Percentiles rank a stretch among this genome's conserved stretches.
Conservation (phyloP, 2,329 filamentous ascomycete species). For the Akanthomyces muscarius region DNA sequence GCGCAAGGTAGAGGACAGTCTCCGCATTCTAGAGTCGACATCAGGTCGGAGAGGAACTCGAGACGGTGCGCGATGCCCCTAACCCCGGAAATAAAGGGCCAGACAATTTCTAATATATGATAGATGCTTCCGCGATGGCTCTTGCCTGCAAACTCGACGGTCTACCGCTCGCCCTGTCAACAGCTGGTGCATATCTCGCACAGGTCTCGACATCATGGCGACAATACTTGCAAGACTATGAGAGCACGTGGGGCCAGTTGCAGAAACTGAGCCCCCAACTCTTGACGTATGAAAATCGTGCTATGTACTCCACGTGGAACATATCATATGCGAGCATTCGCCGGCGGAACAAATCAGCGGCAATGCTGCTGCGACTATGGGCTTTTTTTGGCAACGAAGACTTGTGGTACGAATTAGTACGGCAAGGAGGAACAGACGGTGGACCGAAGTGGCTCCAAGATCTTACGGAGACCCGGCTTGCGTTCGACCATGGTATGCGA, state of each 20-base stretch:
- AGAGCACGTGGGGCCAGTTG: slow-evolving; percentile 34
- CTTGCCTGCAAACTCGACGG: slow-evolving; percentile 38
- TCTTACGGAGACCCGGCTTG: slow-evolving; percentile 21
- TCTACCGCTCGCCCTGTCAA: slow-evolving; percentile 43
- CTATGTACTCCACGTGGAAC: slow-evolving; percentile 36
- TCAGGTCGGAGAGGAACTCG: slow-evolving; percentile 24
- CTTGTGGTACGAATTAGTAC: slow-evolving; percentile 42
- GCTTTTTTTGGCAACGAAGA: slow-evolving; percentile 42
- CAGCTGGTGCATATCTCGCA: slow-evolving; percentile 42
- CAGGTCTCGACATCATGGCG: slow-evolving; percentile 32
- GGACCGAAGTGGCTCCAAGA: slow-evolving; percentile 24
- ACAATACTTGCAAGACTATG: slow-evolving; percentile 39
- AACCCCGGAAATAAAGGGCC: neutral
- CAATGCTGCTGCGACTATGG: slow-evolving; percentile 37
- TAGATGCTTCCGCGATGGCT: slow-evolving; percentile 30
- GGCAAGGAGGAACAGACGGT: slow-evolving; percentile 12
- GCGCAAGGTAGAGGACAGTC: slow-evolving; percentile 25
- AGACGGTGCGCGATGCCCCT: slow-evolving; percentile 24
- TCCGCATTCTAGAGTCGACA: slow-evolving; percentile 30
- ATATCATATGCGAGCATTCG: slow-evolving; percentile 36
- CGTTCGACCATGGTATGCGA: slow-evolving; percentile 27
- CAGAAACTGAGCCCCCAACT: slow-evolving; percentile 28
- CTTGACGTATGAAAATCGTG: slow-evolving; percentile 27
- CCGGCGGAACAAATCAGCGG: slow-evolving; percentile 24
- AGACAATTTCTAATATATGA: neutral